Percentiles rank a stretch among this genome's conserved stretches.
phyloP scores from a whole-genome alignment of 225 moss, liverwort and hornwort species.

The Polytrichum commune region DNA sequence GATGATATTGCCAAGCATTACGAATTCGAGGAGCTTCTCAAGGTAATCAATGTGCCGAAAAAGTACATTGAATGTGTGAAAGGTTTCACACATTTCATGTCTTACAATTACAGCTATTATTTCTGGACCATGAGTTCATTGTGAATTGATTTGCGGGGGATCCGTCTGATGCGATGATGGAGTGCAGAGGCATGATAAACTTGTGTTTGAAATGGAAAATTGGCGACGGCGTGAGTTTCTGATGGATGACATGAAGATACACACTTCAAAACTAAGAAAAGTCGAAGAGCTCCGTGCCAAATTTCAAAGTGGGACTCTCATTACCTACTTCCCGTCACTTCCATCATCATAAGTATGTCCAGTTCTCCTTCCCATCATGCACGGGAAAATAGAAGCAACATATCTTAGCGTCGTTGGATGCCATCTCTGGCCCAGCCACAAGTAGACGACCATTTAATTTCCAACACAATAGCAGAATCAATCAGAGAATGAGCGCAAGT shows the following conservation, averaged over 20 bases:
- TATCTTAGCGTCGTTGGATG: not conserved
- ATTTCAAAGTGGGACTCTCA: constrained; percentile 37
- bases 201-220: constrained; percentile 33
- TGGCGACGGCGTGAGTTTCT: constrained; percentile 45
- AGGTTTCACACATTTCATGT: no score
- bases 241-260: constrained; percentile 40
- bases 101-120: no score
- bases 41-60: constrained; percentile 39
- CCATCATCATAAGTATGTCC: not conserved
- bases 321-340: constrained; percentile 1
- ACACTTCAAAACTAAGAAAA: constrained; percentile 28
- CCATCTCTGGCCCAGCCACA: not conserved
- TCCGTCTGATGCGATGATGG: not conserved
- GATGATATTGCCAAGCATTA: constrained; percentile 46
- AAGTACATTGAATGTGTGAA: not conserved
- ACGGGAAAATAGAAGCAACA: not conserved
- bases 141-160: not conserved
- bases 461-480: not conserved
- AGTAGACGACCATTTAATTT: no score
- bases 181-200: constrained; percentile 40
- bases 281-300: constrained; percentile 34
- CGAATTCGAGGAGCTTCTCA: constrained; percentile 58
- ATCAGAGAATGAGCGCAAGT: not conserved
- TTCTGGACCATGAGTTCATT: not conserved
- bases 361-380: not conserved